These are phyloP conservation scores for Suillus paluster DNA, from an alignment of 768 basidiomycete genomes.

Conservation along the genomic window DNA sequence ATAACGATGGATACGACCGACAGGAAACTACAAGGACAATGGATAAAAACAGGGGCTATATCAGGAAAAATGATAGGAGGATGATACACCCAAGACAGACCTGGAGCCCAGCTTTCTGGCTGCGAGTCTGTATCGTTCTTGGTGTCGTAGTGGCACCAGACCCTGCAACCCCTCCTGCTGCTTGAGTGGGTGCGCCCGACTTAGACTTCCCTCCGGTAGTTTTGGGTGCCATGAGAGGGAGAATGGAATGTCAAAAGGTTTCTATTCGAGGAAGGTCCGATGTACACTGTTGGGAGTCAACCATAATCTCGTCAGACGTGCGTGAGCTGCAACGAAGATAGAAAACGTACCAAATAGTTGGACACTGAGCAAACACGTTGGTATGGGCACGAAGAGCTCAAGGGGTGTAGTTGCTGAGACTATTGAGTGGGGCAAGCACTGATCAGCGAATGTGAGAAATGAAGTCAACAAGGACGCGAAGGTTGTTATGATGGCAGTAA, in stretches of 20 bases:
- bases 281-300: not conserved
- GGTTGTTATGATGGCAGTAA: conserved; percentile 33
- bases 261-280: not conserved
- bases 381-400: not conserved
- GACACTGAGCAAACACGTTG: not conserved
- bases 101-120: conserved; percentile 88
- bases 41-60: conserved; percentile 5
- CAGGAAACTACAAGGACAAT: conserved; percentile 71
- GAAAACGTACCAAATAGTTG: not conserved
- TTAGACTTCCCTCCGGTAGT: conserved; percentile 70
- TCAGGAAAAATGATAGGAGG: conserved; percentile 5
- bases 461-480: conserved; percentile 9
- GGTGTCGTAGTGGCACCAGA: conserved; percentile 36
- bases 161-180: conserved; percentile 18
- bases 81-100: conserved; percentile 41
- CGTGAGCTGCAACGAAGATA: not conserved
- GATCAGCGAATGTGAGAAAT: conserved; percentile 4
- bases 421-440: not conserved
- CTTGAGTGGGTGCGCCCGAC: conserved; percentile 38
- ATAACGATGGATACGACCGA: conserved; percentile 97
- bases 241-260: not conserved
- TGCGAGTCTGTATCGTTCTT: conserved; percentile 63
- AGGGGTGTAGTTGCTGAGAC: not conserved
- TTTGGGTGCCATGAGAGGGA: conserved; percentile 48
- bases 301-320: not conserved